These are phyloP conservation scores for Misopates orontium DNA, from an alignment of 257 asterid genomes.

Conservation along the genomic window DNA sequence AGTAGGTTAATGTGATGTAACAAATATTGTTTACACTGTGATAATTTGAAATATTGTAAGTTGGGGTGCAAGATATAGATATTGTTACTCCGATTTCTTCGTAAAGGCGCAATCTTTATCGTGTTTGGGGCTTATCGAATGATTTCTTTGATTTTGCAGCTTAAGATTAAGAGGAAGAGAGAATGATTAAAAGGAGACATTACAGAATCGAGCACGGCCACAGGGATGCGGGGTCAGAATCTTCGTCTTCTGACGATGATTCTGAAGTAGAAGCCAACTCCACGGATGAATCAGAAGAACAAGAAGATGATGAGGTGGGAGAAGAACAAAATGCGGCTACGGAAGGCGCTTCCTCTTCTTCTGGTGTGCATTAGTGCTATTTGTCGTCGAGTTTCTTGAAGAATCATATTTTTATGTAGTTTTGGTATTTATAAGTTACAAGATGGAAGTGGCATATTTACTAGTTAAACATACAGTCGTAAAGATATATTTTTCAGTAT, in stretches of 20 bases:
- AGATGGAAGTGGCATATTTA: not conserved
- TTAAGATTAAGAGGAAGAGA: slow-evolving; percentile 24
- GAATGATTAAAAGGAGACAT: slow-evolving; percentile 85
- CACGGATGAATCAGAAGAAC: slow-evolving; percentile 49
- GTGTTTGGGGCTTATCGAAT: slow-evolving; percentile 5
- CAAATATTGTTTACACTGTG: not conserved
- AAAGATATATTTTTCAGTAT: not conserved
- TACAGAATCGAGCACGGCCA: slow-evolving; percentile 73
- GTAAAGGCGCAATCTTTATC: not conserved
- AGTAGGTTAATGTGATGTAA: not conserved
- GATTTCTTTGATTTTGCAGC: slow-evolving; percentile 40
- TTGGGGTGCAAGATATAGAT: too few relatives aligned
- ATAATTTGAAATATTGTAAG: too few relatives aligned
- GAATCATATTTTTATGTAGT: slow-evolving; percentile 14
- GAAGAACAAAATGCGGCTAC: slow-evolving; percentile 29
- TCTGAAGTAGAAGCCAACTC: slow-evolving; percentile 63
- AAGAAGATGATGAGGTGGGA: slow-evolving; percentile 31
- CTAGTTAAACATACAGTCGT: not conserved
- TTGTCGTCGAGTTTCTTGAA: not conserved
- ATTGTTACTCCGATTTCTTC: too few relatives aligned
- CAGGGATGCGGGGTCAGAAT: slow-evolving; percentile 70
- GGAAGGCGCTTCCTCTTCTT: slow-evolving; percentile 43
- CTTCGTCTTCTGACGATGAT: slow-evolving; percentile 74
- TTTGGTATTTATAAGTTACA: not conserved
- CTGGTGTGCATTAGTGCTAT: slow-evolving; percentile 38